Conservation (phyloP, 495 filamentous ascomycete genomes). For the Neurospora africana region DNA sequence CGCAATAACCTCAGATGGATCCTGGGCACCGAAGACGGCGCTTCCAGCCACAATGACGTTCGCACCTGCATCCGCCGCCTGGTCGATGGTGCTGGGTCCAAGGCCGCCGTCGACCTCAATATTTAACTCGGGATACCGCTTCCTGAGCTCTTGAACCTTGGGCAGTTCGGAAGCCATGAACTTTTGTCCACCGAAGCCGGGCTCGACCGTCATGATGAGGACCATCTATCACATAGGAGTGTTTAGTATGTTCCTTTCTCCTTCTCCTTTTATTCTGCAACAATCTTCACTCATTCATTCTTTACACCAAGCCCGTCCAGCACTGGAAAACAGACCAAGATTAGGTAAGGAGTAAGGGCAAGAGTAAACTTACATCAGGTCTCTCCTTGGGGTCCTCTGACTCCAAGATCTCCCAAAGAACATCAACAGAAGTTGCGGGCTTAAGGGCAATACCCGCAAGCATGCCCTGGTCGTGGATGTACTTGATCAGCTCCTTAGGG, state of each 20-base stretch:
- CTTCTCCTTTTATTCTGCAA: background rate
- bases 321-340: background rate
- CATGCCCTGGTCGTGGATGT: conserved; percentile 82
- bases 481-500: conserved; percentile 75
- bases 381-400: conserved; percentile 56
- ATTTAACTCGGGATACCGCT: conserved; percentile 79
- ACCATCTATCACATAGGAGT: conserved; percentile 60
- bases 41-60: conserved; percentile 99
- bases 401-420: conserved; percentile 83
- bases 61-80: conserved; percentile 88
- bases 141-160: conserved; percentile 75
- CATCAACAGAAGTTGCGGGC: conserved; percentile 79
- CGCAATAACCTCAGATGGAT: conserved; percentile 74
- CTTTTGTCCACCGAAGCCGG: conserved; percentile 95
- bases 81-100: conserved; percentile 78
- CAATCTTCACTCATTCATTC: background rate
- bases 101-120: conserved; percentile 96
- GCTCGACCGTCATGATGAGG: conserved; percentile 95
- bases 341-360: background rate
- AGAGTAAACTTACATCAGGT: conserved; percentile 63
- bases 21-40: conserved; percentile 86
- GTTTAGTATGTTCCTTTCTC: background rate
- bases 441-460: conserved; percentile 93
- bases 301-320: background rate
- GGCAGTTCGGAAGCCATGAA: conserved; percentile 95